phyloP scores from a whole-genome alignment of 2,329 filamentous ascomycete species.

The Aureobasidium leucospermi region DNA sequence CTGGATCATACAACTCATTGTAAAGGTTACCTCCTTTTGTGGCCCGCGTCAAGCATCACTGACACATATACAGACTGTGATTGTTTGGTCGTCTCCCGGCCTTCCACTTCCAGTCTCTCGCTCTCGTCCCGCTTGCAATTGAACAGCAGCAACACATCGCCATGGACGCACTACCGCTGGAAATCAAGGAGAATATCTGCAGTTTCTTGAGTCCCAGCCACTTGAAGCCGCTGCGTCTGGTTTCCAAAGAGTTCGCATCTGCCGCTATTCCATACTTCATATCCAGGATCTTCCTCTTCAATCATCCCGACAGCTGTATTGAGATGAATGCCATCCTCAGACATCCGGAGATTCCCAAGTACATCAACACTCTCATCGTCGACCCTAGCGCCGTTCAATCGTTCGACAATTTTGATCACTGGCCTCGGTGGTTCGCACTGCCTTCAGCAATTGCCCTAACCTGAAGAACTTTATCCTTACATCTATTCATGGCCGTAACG shows the following conservation, averaged over 20 bases:
- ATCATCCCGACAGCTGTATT: neutral
- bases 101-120: neutral
- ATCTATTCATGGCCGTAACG: too few relatives aligned
- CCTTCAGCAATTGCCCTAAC: too few relatives aligned
- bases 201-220: neutral
- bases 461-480: too few relatives aligned
- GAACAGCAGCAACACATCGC: neutral
- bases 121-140: neutral
- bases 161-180: neutral
- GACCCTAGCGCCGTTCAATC: neutral
- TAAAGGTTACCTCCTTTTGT: too few relatives aligned
- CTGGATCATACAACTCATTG: too few relatives aligned
- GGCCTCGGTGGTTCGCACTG: too few relatives aligned
- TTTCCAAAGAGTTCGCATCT: neutral
- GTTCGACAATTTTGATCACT: neutral
- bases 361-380: neutral
- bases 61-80: too few relatives aligned
- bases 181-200: neutral
- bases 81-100: too few relatives aligned
- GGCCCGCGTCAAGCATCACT: too few relatives aligned
- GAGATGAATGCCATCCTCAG: neutral
- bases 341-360: neutral
- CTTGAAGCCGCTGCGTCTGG: neutral
- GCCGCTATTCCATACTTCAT: neutral
- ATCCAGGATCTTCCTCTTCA: neutral